Base-by-base conservation (phyloP, 2,329 filamentous ascomycete genomes). In the Tolypocladium album region DNA sequence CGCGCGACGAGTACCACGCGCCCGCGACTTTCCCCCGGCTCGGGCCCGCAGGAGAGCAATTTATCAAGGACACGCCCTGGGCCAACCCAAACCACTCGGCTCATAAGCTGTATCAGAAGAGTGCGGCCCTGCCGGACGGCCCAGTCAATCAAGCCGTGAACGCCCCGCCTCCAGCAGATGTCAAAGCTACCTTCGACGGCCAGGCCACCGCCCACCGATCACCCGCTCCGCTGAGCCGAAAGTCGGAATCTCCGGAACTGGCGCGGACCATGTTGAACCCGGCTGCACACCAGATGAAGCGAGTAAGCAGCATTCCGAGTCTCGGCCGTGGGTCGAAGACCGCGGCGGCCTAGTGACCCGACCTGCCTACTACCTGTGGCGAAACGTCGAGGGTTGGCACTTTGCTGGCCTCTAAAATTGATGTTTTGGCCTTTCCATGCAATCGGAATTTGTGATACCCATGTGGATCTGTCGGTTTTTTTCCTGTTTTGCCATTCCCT, bases 31-130 rank as follows among this genome's bases (percentile, higher is more conserved):
- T 82, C 56, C 73, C 75, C 24, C 76, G 78, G 67, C 74, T 85
- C 62, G 82, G 83, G 67, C 83, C 88, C 45, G 89, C 89, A 31
- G 89, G 90, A 67, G 90, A 95, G 72, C 88, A 93, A 64, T 96
- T 94, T 66, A 82, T 96, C 59, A 90, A 95, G 68, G 88, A 93
- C 66, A 96, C 90, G 6, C 88, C 92, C 1, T 97, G 92, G 92
- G 91, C 92, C 42, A 96, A 96, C 70, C 90, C 92, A 22, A 90
- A 93, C 65, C 88, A 91, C 69, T 86, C 88, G n/a, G 61, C 85
- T 12, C 87, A 90, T 69, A 81, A 83, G 63, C 71, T 76, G 58
- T 72, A 75, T 50, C 73, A 76, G 47, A 73, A 67, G 70, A 72
- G 66, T 65, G 74, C 61, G 63, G 74, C 45, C 42, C 62, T 59